phyloP scores from a whole-genome alignment of 768 basidiomycete species.

The Termitomyces sp. region DNA sequence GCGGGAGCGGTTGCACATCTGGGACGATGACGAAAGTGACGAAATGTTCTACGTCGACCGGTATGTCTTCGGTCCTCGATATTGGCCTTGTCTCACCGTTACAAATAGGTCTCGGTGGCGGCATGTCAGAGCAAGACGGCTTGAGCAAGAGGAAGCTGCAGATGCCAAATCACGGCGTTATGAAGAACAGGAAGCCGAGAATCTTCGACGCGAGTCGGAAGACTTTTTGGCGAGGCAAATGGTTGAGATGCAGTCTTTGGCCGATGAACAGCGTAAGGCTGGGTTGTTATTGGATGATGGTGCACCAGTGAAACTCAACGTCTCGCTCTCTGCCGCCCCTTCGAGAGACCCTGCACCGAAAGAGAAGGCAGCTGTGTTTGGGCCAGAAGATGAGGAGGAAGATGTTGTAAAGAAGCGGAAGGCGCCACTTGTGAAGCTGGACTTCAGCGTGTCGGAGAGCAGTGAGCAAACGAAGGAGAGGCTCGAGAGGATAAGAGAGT shows the following conservation, averaged over 20 bases:
- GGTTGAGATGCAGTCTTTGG: constrained; percentile 92
- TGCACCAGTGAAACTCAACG: constrained; percentile 81
- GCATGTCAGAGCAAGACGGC: constrained; percentile 58
- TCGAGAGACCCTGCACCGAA: constrained; percentile 39
- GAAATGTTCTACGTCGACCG: constrained; percentile 91
- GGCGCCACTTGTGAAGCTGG: constrained; percentile 82
- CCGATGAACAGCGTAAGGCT: constrained; percentile 86
- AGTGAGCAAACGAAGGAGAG: constrained; percentile 75
- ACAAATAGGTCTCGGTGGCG: constrained; percentile 77
- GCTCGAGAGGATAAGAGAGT: constrained; percentile 68
- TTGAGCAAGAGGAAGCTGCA: constrained; percentile 74
- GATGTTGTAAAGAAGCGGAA: constrained; percentile 80
- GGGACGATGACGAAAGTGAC: constrained; percentile 91
- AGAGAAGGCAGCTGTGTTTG: constrained; percentile 61
- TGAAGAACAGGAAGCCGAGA: constrained; percentile 84
- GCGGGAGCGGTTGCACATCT: constrained; percentile 75
- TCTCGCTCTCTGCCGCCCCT: constrained; percentile 52
- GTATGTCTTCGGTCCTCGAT: constrained; percentile 32
- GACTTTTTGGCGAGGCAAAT: constrained; percentile 90
- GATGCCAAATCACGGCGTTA: constrained; percentile 78
- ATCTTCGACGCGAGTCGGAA: constrained; percentile 85
- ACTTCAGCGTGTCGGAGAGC: constrained; percentile 78
- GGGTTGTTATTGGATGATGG: constrained; percentile 90
- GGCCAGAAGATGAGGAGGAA: constrained; percentile 82
- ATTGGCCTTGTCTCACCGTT: background rate